Conservation (phyloP, 176 grass and related monocot species). For the Raddia guianensis region DNA sequence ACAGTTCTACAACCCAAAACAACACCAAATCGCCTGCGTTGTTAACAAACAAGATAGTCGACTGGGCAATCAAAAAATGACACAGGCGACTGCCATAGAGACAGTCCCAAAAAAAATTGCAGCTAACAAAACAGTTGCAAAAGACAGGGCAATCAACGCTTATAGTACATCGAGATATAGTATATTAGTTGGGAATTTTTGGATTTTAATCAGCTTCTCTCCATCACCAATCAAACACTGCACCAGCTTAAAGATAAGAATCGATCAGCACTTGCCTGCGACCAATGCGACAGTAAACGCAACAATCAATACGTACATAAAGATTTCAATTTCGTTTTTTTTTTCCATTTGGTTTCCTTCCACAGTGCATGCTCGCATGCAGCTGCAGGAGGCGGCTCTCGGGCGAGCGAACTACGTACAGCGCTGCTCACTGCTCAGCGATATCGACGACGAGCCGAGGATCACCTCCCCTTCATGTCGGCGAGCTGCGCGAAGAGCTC, state of each 20-base stretch:
- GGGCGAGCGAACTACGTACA: constrained; percentile 11
- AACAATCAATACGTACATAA: background rate
- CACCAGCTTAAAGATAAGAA: background rate
- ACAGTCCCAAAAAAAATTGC: background rate
- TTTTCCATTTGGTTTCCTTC: background rate
- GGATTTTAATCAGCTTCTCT: background rate
- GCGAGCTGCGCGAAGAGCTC: constrained; percentile 78
- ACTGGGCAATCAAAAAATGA: no score
- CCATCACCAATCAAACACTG: background rate
- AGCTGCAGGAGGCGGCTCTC: background rate
- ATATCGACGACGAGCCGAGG: background rate
- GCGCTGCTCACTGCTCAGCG: background rate
- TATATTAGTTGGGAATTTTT: background rate
- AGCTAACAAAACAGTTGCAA: background rate
- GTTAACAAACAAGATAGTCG: no score
- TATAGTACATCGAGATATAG: background rate
- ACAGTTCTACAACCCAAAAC: no score
- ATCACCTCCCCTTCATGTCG: constrained; percentile 79
- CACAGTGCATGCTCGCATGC: background rate
- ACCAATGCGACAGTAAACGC: background rate
- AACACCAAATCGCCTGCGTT: no score
- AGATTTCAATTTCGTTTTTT: background rate
- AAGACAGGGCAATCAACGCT: background rate
- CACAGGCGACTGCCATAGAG: no score
- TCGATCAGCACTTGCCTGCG: constrained; percentile 1